Evolutionary conservation across 73 alveolate genomes (phyloP), one percentile per base, ranked within the genome.

Genomic region (Stentor roeselii): DNA sequence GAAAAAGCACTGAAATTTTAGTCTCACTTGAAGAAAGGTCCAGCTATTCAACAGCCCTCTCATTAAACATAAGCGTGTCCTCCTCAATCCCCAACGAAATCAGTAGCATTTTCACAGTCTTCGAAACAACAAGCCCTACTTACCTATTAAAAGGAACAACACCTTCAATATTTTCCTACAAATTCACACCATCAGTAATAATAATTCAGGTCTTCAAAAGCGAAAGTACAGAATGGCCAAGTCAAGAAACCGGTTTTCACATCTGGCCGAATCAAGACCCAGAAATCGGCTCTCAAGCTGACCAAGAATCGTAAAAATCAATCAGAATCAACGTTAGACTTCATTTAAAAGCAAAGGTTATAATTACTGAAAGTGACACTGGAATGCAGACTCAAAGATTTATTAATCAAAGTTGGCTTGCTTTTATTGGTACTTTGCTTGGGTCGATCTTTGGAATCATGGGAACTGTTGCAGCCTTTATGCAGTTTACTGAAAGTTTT

Each of bases 11-110:
- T 35, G n/a, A 67, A 1, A 67, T 67, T 67, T 35, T 15, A 15
- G n/a, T 15, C 42, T 27, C 15, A 15, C 42, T 67, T n/a, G 37
- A 67, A 15, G 82, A 67, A 35, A 2, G 11, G 31, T n/a, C n/a
- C 11, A 32, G 59, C 15, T 67, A 15, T 67, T 15, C 82, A 27
- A 27, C 82, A 67, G 38, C 42, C 11, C n/a, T 67, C 42, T 15
- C 31, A n/a, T 67, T 67, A 32, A 67, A 67, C 2, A 31, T 67
- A 31, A 67, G 60, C 2, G n/a, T 50, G 15, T 21, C 11, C 1
- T 15, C 37, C 77, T 67, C 82, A 35, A 67, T 67, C 15, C 82
- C 82, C 32, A 67, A 67, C 42, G 82, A 67, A 67, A 32, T 67
- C 31, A 32, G 59, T 31, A 15, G 37, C 31, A 31, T 67, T 2